These are phyloP conservation scores for Moesziomyces sp. DNA, from an alignment of 1,284 basidiomycete genomes.

Conservation along the genomic window DNA sequence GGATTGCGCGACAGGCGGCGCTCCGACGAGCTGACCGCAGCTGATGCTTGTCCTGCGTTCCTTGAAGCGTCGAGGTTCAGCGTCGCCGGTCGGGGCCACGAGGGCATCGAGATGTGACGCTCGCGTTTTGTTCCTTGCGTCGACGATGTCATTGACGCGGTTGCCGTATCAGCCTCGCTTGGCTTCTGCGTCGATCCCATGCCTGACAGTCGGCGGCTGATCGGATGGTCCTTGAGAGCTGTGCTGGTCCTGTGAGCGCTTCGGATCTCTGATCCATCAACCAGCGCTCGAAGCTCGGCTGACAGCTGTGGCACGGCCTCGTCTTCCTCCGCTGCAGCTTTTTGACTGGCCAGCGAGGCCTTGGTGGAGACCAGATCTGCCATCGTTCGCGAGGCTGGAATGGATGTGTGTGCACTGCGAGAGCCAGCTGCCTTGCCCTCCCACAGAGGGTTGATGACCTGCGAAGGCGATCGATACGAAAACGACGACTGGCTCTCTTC, in stretches of 20 bases:
- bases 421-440: conserved; percentile 18
- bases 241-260: conserved; percentile 47
- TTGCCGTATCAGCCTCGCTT: conserved; percentile 6
- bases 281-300: conserved; percentile 50
- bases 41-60: background rate
- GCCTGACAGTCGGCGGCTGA: conserved; percentile 34
- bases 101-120: conserved; percentile 40
- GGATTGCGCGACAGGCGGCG: conserved; percentile 20
- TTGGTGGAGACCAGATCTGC: conserved; percentile 27
- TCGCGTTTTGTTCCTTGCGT: conserved; percentile 18
- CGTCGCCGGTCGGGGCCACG: conserved; percentile 40
- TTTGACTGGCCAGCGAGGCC: conserved; percentile 6
- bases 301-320: conserved; percentile 50
- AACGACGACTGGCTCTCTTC: conserved; percentile 19
- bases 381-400: conserved; percentile 39
- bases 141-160: conserved; percentile 1
- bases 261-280: conserved; percentile 42
- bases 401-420: background rate
- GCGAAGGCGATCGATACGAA: conserved; percentile 35
- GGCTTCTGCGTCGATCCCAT: conserved; percentile 18
- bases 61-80: conserved; percentile 7
- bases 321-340: conserved; percentile 3
- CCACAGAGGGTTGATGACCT: conserved; percentile 38
- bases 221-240: conserved; percentile 50
- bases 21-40: conserved; percentile 8